These are phyloP conservation scores for Emmonsiellopsis sp. DNA, from an alignment of 2,329 filamentous ascomycete species.

Conservation along the genomic window DNA sequence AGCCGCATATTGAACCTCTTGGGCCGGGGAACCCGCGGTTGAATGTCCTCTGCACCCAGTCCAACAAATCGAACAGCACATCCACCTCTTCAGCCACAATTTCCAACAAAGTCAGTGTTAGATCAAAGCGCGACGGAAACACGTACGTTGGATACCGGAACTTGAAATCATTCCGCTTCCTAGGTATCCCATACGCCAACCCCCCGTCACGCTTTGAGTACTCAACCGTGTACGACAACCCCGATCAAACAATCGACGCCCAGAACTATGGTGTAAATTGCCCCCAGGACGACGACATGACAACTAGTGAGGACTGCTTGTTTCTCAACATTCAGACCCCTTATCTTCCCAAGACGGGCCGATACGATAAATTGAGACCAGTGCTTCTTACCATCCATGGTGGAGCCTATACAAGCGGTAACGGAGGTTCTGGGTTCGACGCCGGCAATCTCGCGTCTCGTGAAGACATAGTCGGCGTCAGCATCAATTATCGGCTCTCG, in stretches of 20 bases:
- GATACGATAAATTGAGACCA: slow-evolving; percentile 18
- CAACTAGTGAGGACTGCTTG: neutral
- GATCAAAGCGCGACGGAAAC: no score
- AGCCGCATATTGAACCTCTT: no score
- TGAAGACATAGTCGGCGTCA: slow-evolving; percentile 37
- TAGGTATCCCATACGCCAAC: neutral
- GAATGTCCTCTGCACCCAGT: no score
- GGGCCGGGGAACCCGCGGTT: no score
- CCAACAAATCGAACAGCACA: no score
- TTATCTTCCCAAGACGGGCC: neutral
- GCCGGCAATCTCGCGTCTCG: slow-evolving; percentile 15
- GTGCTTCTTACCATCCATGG: slow-evolving; percentile 47
- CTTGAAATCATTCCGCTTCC: neutral
- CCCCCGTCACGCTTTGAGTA: neutral
- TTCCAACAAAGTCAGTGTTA: no score
- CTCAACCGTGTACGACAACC: neutral
- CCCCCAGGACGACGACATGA: neutral
- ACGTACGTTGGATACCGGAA: no score
- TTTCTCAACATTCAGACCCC: neutral
- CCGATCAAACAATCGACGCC: neutral
- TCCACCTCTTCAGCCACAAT: no score
- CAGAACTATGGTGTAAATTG: neutral
- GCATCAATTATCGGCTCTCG: slow-evolving; percentile 41
- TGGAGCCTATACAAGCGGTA: slow-evolving; percentile 41
- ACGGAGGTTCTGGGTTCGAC: slow-evolving; percentile 44